Conservation (phyloP, 108 stramenopile species). For the Skeletonema marinoi region DNA sequence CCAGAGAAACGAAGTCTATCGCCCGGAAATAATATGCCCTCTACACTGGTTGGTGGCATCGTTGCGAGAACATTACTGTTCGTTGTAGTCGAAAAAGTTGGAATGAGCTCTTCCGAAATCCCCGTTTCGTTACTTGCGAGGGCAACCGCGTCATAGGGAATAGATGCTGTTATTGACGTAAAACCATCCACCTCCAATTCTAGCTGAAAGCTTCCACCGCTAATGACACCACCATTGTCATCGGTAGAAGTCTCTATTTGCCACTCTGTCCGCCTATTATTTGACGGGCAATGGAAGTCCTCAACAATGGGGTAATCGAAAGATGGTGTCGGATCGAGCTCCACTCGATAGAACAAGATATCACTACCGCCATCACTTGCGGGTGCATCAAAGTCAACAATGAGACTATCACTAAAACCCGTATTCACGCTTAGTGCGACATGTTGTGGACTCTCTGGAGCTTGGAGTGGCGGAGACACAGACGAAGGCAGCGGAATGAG, state of each 20-base stretch:
- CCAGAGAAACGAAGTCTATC: slow-evolving; percentile 55
- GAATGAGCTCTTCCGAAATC: slow-evolving; percentile 30
- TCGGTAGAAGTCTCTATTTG: slow-evolving; percentile 49
- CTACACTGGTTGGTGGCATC: slow-evolving; percentile 37
- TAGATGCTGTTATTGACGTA: slow-evolving; percentile 53
- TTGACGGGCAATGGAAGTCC: slow-evolving; percentile 68
- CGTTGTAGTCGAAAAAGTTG: slow-evolving; percentile 25
- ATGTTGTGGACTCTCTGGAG: slow-evolving; percentile 59
- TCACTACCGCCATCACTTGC: slow-evolving; percentile 66
- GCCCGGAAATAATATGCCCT: slow-evolving; percentile 50
- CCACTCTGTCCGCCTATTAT: slow-evolving; percentile 68
- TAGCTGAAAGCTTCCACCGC: slow-evolving; percentile 64
- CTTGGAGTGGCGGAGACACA: slow-evolving; percentile 60
- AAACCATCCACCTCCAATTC: slow-evolving; percentile 54
- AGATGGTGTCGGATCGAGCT: slow-evolving; percentile 72
- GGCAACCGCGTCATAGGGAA: slow-evolving; percentile 83
- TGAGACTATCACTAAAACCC: slow-evolving; percentile 61
- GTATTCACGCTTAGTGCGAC: slow-evolving; percentile 65
- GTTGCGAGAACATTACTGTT: slow-evolving; percentile 29
- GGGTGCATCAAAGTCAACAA: slow-evolving; percentile 63
- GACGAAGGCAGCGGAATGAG: slow-evolving; percentile 32
- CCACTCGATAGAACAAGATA: slow-evolving; percentile 74
- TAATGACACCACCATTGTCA: slow-evolving; percentile 26
- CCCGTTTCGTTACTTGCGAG: slow-evolving; percentile 65
- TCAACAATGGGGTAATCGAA: slow-evolving; percentile 79